These are phyloP conservation scores for Penicillium capsulatum DNA, from an alignment of 2,329 filamentous ascomycete genomes.

Conservation along the genomic window DNA sequence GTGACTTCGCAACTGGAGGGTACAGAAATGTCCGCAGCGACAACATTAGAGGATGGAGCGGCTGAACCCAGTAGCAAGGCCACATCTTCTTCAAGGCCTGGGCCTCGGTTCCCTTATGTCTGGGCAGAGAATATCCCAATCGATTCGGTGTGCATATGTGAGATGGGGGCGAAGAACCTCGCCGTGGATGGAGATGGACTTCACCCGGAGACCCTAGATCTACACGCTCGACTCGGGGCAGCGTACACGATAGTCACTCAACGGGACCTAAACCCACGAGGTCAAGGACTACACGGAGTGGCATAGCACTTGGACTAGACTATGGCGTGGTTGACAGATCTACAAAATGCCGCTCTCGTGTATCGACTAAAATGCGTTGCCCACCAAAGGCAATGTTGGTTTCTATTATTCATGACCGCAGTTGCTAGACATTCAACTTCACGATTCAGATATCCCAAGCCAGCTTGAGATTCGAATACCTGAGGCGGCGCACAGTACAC, in stretches of 20 bases:
- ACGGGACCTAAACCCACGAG: slow-evolving; percentile 25
- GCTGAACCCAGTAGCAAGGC: no score
- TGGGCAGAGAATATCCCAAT: slow-evolving; percentile 68
- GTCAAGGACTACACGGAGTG: no score
- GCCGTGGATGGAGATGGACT: slow-evolving; percentile 27
- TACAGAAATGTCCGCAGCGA: not conserved
- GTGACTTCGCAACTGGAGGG: no score
- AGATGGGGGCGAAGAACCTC: slow-evolving; percentile 76
- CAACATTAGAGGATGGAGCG: no score
- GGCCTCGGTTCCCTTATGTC: slow-evolving; percentile 43
- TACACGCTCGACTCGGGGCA: slow-evolving; percentile 47
- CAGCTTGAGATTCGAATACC: slow-evolving; percentile 16
- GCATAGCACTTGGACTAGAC: no score
- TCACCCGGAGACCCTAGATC: slow-evolving; percentile 3
- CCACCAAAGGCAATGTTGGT: not conserved
- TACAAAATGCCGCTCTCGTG: no score
- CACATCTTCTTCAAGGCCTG: no score
- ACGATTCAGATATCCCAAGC: slow-evolving; percentile 14
- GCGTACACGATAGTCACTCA: slow-evolving; percentile 50
- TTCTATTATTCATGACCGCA: slow-evolving; percentile 14
- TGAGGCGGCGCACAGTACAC: not conserved
- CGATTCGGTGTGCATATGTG: slow-evolving; percentile 72
- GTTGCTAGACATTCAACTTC: slow-evolving; percentile 6
- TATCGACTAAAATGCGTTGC: not conserved
- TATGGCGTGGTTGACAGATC: no score